These are phyloP conservation scores for Linnemannia elongata DNA, from an alignment of 192 early-diverging fungal species.

Conservation along the genomic window DNA sequence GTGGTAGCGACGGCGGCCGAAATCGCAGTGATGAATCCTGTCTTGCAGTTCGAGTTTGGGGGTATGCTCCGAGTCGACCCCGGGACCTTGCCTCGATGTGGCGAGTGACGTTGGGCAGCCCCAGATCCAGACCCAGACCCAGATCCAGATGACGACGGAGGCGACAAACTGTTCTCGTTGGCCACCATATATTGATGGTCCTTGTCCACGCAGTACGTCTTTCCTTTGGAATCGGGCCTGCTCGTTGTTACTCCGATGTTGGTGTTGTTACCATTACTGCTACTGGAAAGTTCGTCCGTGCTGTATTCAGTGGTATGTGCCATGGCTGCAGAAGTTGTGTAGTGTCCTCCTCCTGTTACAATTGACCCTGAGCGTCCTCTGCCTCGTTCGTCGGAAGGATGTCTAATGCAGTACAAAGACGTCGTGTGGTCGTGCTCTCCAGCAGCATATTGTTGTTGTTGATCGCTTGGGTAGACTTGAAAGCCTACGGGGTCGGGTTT, in stretches of 20 bases:
- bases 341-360: background rate
- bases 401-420: too few species aligned
- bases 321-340: constrained; percentile 22
- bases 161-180: too few species aligned
- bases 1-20: background rate
- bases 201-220: background rate
- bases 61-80: background rate
- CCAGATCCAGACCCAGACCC: background rate
- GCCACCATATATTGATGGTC: background rate
- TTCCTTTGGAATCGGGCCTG: background rate
- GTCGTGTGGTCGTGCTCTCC: too few species aligned
- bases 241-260: background rate
- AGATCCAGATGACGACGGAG: too few species aligned
- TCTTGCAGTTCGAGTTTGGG: background rate
- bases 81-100: background rate
- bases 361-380: too few species aligned
- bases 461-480: background rate
- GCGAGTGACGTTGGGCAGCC: background rate
- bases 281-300: background rate
- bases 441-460: too few species aligned
- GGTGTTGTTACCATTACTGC: background rate
- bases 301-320: background rate
- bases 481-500: background rate
- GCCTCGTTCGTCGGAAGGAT: too few species aligned
- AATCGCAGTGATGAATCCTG: background rate